Conservation (phyloP, 495 filamentous ascomycete genomes). For the Jackrogersella minutella region DNA sequence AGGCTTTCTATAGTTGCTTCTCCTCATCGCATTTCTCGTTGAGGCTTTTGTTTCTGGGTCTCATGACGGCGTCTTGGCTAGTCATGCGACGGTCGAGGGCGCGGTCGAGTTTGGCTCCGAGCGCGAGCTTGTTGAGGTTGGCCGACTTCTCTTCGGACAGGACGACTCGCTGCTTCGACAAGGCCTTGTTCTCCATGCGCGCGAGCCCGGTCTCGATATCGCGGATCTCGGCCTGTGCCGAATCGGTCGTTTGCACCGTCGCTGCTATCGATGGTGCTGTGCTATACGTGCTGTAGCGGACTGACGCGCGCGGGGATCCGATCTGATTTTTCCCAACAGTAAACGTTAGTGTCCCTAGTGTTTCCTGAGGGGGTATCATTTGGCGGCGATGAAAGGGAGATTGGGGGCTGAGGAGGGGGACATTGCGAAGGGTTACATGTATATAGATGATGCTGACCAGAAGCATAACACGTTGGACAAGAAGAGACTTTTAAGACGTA, state of each 20-base stretch:
- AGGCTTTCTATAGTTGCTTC: conserved; percentile 33
- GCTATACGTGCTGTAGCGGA: conserved; percentile 84
- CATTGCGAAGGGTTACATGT: neutral
- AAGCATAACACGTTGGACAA: conserved; percentile 1
- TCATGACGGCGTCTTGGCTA: conserved; percentile 89
- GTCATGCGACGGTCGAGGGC: conserved; percentile 90
- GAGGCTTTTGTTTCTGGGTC: conserved; percentile 55
- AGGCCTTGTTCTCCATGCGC: conserved; percentile 89
- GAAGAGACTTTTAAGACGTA: conserved; percentile 53
- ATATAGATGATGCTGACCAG: neutral
- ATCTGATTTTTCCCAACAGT: neutral
- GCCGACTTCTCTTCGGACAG: conserved; percentile 83
- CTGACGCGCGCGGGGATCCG: conserved; percentile 67
- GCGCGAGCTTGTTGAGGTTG: conserved; percentile 85
- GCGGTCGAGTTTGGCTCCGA: conserved; percentile 93
- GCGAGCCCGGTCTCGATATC: conserved; percentile 83
- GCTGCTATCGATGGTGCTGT: conserved; percentile 75
- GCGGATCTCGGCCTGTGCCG: conserved; percentile 76
- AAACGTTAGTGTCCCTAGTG: neutral
- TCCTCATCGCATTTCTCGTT: conserved; percentile 48
- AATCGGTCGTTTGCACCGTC: conserved; percentile 64
- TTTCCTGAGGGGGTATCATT: too few relatives aligned
- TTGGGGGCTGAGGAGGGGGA: too few relatives aligned
- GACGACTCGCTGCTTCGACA: conserved; percentile 84
- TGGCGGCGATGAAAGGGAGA: neutral